Evolutionary conservation across 2,329 filamentous ascomycete species (phyloP).

Genomic region (Penicillium sp.): DNA sequence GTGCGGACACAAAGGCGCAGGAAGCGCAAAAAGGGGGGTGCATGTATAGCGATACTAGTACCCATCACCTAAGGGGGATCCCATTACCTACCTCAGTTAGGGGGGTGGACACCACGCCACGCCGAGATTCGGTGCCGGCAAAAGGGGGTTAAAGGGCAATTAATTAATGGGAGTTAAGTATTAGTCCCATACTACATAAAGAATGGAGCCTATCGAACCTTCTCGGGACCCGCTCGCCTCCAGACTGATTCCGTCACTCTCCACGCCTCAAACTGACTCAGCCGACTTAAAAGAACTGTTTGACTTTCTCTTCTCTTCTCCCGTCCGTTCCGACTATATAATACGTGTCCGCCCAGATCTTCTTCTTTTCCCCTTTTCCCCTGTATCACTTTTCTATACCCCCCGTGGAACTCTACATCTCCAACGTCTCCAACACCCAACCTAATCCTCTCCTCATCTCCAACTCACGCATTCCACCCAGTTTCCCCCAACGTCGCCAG

Average conservation of each 20-base stretch:
- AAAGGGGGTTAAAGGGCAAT: not conserved
- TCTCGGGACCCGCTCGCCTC: conserved; percentile 23
- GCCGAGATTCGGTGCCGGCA: conserved; percentile 3
- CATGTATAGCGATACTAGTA: not conserved
- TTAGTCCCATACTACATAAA: not conserved
- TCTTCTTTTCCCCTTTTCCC: conserved; percentile 2
- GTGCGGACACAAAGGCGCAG: conserved; percentile 10
- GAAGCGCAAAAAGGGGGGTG: conserved; percentile 11
- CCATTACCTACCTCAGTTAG: not conserved
- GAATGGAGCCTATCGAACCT: conserved; percentile 18
- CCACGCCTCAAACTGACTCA: conserved; percentile 24
- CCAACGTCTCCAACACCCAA: conserved; percentile 9
- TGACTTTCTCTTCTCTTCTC: conserved; percentile 17
- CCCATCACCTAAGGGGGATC: not conserved
- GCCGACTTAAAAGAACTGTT: conserved; percentile 11
- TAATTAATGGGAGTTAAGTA: not conserved
- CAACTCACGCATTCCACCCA: not conserved
- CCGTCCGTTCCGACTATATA: conserved; percentile 29
- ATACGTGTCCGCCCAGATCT: conserved; percentile 5
- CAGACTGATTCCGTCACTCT: conserved; percentile 27
- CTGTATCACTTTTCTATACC: conserved; percentile 1
- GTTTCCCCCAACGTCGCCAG: not conserved
- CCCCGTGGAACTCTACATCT: conserved; percentile 6
- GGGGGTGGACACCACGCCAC: not conserved
- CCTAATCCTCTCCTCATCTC: conserved; percentile 6